Base-by-base conservation (phyloP, 129 eudicot genomes). In the Logfia minima region DNA sequence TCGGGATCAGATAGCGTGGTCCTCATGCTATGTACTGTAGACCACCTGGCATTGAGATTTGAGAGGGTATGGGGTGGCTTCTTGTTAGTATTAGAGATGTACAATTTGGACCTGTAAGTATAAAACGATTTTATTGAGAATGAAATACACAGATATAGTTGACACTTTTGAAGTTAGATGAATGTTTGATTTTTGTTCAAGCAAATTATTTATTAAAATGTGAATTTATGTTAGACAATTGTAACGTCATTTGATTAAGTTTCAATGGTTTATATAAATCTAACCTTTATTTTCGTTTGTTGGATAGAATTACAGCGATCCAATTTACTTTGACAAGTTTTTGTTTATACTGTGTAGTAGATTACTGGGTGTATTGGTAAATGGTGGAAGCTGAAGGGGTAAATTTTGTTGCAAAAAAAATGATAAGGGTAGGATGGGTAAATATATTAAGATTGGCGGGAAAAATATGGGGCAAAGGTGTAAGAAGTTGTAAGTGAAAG, bases 1-100 rank as follows among this genome's bases (percentile, higher is more conserved):
- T 51, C 37, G 80, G 80, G 75, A 58, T 58, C 45, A 31, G 41
- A 51, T 56, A 65, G 6, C 14, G 80, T 80, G 80, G 84, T 80
- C 84, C 79, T 80, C 75, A 74, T 53, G 83, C 58, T 21, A 56
- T 37, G 62, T 74, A 41, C 16, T 32, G 78, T 80, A 80, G 83
- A 73, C 75, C 79, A 51, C 68, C 52, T 80, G 83, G 55, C 24
- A 65, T 64, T 17, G 70, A 39, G 73, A 13, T 53, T 64, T 17
- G 70, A 39, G 73, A 13, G 28, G 41, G 8, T 41, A 1, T 64
- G 55, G 24, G 66, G 10, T 48, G 55, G 55, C 55, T 48, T 72
- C 11, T 18, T 26, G n/a, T 74, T 74, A 39, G 43, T 55, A 73
- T 56, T 75, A 68, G 26, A 59, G 60, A 75, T 28, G 18, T 37